Evolutionary conservation across 2,329 filamentous ascomycete species (phyloP), one percentile per base, ranked within the genome.

Genomic region (Cladosporium colombiae): DNA sequence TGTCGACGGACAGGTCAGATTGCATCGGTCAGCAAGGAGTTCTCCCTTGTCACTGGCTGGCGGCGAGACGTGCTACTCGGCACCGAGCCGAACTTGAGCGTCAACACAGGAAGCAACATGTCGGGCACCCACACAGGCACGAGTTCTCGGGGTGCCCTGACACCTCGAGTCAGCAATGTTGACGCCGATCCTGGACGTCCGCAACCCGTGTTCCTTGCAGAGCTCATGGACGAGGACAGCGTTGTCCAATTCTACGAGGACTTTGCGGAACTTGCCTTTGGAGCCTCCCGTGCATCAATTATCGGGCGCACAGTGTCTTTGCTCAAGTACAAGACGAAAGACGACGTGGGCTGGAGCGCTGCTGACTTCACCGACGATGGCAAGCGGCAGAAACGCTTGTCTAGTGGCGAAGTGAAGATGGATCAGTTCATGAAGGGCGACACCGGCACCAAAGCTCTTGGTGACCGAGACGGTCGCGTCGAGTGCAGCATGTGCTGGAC

Each of bases 401-500:
- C 66, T 2, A 52, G 25, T 18, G 58, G 56, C 3, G 69, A 71
- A 3, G 64, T 66, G 49, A 74, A 70, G 66, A 66, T 65, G 18
- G 72, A 74, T 40, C 69, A 60, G 68, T 74, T 69, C 67, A 79
- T 74, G 70, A 77, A 88, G 71, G 88, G 89, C 64, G 89, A 92
- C 78, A 86, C 91, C 68, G 93, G 91, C 11, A 94, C 96, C 78
- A 90, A 90, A 64, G 87, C 88, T 74, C 85, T 97, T 16, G 92
- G 86, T 0, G 83, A 91, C 74, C 90, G 88, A 75, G 93, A 96
- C 74, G 94, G 93, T 63, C 93, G 95, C 79, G 91, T 98, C 65
- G 91, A 96, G 76, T 97, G 93, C 81, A 93, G 91, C 73, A 97
- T 96, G 80, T 96, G 92, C 81, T 98, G 94, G 93, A 94, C 92